Evolutionary conservation across 306 rosid species (phyloP), one percentile per base, ranked within the genome.

Genomic region (Abrus pulchellus): DNA sequence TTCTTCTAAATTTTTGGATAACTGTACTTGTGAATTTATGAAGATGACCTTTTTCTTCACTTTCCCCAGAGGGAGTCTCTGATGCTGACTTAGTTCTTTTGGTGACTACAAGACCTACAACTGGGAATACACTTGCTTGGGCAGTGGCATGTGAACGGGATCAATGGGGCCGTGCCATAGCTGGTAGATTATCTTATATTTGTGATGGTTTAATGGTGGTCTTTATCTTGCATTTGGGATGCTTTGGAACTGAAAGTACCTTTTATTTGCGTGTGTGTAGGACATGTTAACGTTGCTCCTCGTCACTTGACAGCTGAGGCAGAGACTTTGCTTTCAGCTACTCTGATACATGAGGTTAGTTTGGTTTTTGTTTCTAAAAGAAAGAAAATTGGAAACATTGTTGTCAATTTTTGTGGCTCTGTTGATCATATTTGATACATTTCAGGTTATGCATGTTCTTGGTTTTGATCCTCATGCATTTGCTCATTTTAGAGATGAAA

Each of bases 91-190:
- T 96, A 82, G 99, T 96, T 82, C 99, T 96, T 57, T 80, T 96
- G 85, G 99, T 96, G 75, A 96, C 99, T 54, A 93, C 99, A 53
- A 93, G 99, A 82, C 99, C 99, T 69, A 92, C 99, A 33, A 93
- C 97, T 52, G 97, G 99, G 67, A 96, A 92, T 68, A 96, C 98
- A 7, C 98, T 96, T 89, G 98, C 99, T 30, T 96, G 98, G 99
- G 99, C 98, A 38, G 99, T 96, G 83, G 99, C 99, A 83, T 96
- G 98, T 72, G 99, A 96, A 83, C 93, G 99, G 33, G 99, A 96
- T 87, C 99, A 96, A 79, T 96, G 99, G 99, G 99, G 99, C 41
- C 99, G 98, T 74, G 97, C 98, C 62, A 90, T 96, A 82, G 99
- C 99, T 65, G 99, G 99, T 94, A 81, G 77, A 48, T 82, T 76